phyloP scores from a whole-genome alignment of 2,329 filamentous ascomycete species.

The Drechslerella stenobrocha region DNA sequence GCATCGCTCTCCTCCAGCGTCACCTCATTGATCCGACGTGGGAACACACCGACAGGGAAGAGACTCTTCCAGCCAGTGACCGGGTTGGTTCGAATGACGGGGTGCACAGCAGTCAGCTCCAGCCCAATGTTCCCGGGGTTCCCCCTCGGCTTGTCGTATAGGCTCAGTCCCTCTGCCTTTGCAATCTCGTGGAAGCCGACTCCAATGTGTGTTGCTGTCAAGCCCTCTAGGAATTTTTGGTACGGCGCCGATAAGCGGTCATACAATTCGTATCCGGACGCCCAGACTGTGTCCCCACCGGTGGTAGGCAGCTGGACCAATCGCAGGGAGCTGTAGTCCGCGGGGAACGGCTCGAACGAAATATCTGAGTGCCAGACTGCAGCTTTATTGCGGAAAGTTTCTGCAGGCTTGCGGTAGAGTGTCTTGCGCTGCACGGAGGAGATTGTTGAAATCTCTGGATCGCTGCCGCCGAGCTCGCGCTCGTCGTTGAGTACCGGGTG shows the following conservation, averaged over 20 bases:
- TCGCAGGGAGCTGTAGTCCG: conserved; percentile 67
- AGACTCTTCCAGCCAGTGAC: conserved; percentile 63
- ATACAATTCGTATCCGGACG: conserved; percentile 68
- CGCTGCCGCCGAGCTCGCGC: conserved; percentile 62
- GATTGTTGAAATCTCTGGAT: conserved; percentile 68
- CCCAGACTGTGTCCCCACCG: conserved; percentile 69
- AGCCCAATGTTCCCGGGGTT: conserved; percentile 61
- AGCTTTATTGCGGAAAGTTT: conserved; percentile 57
- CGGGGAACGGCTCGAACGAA: conserved; percentile 66
- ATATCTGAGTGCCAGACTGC: conserved; percentile 63
- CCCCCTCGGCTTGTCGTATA: conserved; percentile 56
- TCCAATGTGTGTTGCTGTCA: conserved; percentile 63
- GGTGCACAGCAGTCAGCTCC: conserved; percentile 61
- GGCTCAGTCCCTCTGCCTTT: conserved; percentile 58
- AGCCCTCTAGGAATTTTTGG: conserved; percentile 63
- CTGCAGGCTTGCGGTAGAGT: conserved; percentile 54
- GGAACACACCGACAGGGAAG: conserved; percentile 62
- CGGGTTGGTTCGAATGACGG: conserved; percentile 63
- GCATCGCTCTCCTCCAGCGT: conserved; percentile 62
- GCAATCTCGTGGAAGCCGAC: conserved; percentile 61
- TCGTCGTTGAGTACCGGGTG: conserved; percentile 64
- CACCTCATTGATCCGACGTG: conserved; percentile 62
- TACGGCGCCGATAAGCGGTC: conserved; percentile 65
- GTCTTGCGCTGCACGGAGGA: conserved; percentile 63
- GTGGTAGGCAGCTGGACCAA: conserved; percentile 63